Percentiles rank a stretch among this genome's conserved stretches.
phyloP scores from a whole-genome alignment of 495 filamentous ascomycete species.

The Hypoxylon rickii region DNA sequence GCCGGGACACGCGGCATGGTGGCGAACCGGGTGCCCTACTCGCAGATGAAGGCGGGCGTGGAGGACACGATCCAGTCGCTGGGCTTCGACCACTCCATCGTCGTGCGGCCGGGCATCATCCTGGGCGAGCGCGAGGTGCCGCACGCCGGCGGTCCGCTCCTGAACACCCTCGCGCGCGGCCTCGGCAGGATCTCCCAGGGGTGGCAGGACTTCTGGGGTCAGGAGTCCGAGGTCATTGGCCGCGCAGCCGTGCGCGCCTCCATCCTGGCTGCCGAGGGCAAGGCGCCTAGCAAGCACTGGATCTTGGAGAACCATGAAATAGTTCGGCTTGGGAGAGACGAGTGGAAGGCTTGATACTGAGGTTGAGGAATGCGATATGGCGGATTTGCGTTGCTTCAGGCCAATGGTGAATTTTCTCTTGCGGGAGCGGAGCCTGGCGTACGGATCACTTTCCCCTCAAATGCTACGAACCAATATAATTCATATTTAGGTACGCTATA shows the following conservation, averaged over 20 bases:
- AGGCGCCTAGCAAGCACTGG: constrained; percentile 56
- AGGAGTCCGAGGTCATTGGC: constrained; percentile 76
- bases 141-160: constrained; percentile 53
- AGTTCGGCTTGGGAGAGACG: constrained; percentile 50
- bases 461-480: too few species aligned
- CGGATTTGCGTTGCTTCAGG: too few species aligned
- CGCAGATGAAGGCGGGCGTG: constrained; percentile 78
- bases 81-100: constrained; percentile 73
- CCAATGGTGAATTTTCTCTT: too few species aligned
- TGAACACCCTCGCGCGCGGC: constrained; percentile 54
- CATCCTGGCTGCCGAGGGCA: constrained; percentile 47
- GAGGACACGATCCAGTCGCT: constrained; percentile 74
- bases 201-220: constrained; percentile 68
- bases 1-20: constrained; percentile 49
- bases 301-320: constrained; percentile 52
- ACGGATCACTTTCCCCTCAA: too few species aligned
- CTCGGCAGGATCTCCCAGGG: constrained; percentile 53
- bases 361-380: not conserved
- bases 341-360: constrained; percentile 40
- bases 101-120: constrained; percentile 76
- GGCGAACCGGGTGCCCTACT: constrained; percentile 53
- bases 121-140: constrained; percentile 67
- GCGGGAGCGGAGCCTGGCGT: constrained; percentile 13
- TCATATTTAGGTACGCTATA: too few species aligned
- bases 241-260: constrained; percentile 70